These are phyloP conservation scores for Rhododendron ovatum DNA, from an alignment of 148 eudicot genomes.

Conservation along the genomic window DNA sequence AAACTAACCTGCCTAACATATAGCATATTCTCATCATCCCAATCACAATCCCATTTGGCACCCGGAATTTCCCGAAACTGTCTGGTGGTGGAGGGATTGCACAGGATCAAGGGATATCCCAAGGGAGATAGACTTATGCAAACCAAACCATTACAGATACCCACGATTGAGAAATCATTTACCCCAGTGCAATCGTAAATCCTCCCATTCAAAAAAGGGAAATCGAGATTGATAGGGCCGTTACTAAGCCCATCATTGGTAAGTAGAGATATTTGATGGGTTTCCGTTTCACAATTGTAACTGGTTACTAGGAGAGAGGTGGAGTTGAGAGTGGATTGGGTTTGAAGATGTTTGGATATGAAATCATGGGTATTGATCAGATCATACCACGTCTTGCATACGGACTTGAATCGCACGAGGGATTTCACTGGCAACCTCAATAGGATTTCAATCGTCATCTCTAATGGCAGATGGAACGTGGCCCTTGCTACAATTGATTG, in stretches of 20 bases:
- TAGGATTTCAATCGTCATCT: neutral
- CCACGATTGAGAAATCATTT: neutral
- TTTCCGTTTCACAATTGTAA: neutral
- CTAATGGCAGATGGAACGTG: neutral
- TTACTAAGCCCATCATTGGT: neutral
- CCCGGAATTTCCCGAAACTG: neutral
- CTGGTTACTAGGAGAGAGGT: neutral
- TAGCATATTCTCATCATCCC: no score
- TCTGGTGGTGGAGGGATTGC: neutral
- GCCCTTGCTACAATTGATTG: neutral
- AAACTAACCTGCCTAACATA: neutral
- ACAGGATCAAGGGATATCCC: neutral
- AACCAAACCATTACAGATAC: neutral
- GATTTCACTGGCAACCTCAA: neutral
- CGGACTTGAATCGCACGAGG: constrained; percentile 4
- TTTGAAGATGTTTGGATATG: neutral
- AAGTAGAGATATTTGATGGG: neutral
- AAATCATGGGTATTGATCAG: constrained; percentile 1
- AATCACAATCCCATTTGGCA: neutral
- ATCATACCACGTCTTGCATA: constrained; percentile 4
- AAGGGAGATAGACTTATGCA: neutral
- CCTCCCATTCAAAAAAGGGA: neutral
- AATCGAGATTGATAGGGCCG: neutral
- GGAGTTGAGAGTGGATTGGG: neutral
- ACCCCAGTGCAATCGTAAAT: neutral